phyloP scores from a whole-genome alignment of 805 yeast genomes.

The Candida easanensis region DNA sequence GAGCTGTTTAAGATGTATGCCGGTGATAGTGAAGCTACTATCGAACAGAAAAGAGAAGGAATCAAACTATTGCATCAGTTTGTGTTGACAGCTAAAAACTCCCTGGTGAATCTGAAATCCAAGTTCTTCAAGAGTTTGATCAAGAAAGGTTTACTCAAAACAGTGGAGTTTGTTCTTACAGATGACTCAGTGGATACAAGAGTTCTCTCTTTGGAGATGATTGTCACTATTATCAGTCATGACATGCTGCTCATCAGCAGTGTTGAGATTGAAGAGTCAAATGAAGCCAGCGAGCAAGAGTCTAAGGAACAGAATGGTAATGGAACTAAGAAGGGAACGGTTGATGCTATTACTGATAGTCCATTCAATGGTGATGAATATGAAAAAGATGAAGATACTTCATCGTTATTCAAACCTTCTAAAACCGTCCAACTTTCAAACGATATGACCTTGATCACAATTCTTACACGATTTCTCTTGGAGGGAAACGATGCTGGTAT shows the following conservation, averaged over 20 bases:
- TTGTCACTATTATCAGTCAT: slow-evolving; percentile 79
- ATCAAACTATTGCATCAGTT: slow-evolving; percentile 79
- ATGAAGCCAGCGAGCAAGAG: slow-evolving; percentile 6
- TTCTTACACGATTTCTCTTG: slow-evolving; percentile 57
- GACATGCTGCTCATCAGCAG: slow-evolving; percentile 61
- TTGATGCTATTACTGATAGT: not conserved
- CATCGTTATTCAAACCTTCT: slow-evolving; percentile 1
- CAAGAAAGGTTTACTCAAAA: slow-evolving; percentile 63
- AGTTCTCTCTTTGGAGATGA: slow-evolving; percentile 73
- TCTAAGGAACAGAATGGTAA: no score
- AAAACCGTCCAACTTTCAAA: slow-evolving; percentile 34
- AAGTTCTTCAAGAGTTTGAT: slow-evolving; percentile 64
- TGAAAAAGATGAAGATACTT: slow-evolving; percentile 8
- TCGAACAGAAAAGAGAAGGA: slow-evolving; percentile 55
- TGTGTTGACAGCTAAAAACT: slow-evolving; percentile 66
- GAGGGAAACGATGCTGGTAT: slow-evolving; percentile 68
- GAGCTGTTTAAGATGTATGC: slow-evolving; percentile 60
- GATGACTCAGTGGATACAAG: slow-evolving; percentile 48
- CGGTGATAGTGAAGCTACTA: not conserved
- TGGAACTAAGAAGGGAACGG: not conserved
- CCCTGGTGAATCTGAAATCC: slow-evolving; percentile 56
- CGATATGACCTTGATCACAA: slow-evolving; percentile 56
- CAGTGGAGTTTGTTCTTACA: slow-evolving; percentile 69
- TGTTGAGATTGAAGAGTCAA: not conserved
- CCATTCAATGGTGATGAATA: slow-evolving; percentile 11